Base-by-base conservation (phyloP, 768 basidiomycete genomes). In the Filobasidium floriforme region DNA sequence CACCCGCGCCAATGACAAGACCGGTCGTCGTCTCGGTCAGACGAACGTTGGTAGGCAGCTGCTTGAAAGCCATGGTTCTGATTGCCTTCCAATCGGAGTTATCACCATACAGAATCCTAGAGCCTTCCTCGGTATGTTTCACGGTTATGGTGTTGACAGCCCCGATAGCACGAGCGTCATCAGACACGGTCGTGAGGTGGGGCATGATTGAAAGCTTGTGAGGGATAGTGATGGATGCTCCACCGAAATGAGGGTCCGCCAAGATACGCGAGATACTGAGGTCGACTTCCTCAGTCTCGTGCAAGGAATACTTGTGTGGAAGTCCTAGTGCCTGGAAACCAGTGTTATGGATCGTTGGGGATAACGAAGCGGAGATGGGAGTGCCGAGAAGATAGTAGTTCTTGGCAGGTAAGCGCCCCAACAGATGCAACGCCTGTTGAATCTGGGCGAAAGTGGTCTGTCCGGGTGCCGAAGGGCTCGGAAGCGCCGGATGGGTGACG, bases 71-170 rank as follows among this genome's bases (percentile, higher is more conserved):
- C n/a, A 80, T 83, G 19, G 85, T 81, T 18, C 82, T 82, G 71
- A 99, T 93, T 0, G 90, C 94, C 57, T 89, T 79, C 88, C 94
- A 98, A 74, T 98, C 96, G 0, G 93, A 96, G 80, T 98, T 99
- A 73, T 98, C 92, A 1, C 96, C 96, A 52, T 84, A 82, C 19
- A 98, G 81, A n/a, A 82, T 80, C 10, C 79, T 79, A 12, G 73
- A 74, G 1, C 83, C 84, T 40, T 81, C 79, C 1, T 79, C 32
- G 18, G 32, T 73, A 9, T 78, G 73, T 10, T 74, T 78, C 2
- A 73, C 71, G 1, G 92, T 83, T 77, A 98, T 84, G 52, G 93
- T 98, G 78, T 99, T 98, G 69, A 98, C 90, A 0, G 96, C 96
- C 0, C 96, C 96, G 66, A 99, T 92, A 3, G 84, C 81, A 71